Evolutionary conservation across 495 filamentous ascomycete species (phyloP).

Genomic region (Pyrenopolyporus hunteri): DNA sequence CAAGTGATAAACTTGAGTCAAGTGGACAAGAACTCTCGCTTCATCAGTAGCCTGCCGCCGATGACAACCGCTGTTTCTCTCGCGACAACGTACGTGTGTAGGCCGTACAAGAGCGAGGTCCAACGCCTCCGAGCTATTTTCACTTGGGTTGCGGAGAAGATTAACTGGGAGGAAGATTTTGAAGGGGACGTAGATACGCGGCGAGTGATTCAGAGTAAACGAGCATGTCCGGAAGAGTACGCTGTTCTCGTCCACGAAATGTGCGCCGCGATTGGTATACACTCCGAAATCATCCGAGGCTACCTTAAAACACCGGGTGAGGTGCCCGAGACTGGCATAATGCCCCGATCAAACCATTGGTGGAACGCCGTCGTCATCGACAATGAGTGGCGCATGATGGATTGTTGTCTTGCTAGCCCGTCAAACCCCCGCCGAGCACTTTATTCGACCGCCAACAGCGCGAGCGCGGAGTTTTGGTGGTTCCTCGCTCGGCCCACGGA

Average conservation of each 20-base stretch:
- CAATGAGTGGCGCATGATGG: slow-evolving; percentile 95
- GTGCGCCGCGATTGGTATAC: slow-evolving; percentile 88
- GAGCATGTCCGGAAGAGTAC: slow-evolving; percentile 90
- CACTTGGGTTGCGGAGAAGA: slow-evolving; percentile 93
- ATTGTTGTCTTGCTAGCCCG: slow-evolving; percentile 88
- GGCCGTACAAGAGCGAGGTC: slow-evolving; percentile 93
- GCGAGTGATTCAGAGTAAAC: slow-evolving; percentile 79
- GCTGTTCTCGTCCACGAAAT: slow-evolving; percentile 89
- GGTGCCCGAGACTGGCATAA: slow-evolving; percentile 72
- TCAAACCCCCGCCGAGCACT: slow-evolving; percentile 79
- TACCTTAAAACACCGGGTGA: slow-evolving; percentile 93
- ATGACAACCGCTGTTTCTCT: slow-evolving; percentile 83
- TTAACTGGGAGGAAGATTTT: slow-evolving; percentile 95
- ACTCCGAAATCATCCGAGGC: slow-evolving; percentile 81
- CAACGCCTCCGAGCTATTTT: slow-evolving; percentile 93
- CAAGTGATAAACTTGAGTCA: slow-evolving; percentile 75
- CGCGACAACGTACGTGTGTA: slow-evolving; percentile 89
- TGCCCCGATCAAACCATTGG: slow-evolving; percentile 90
- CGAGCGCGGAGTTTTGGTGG: slow-evolving; percentile 84
- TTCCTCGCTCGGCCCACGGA: slow-evolving; percentile 87
- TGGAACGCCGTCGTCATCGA: slow-evolving; percentile 97
- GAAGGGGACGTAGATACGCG: slow-evolving; percentile 79
- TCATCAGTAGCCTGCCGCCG: slow-evolving; percentile 87
- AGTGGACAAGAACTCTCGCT: slow-evolving; percentile 95
- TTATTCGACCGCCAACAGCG: slow-evolving; percentile 73